Evolutionary conservation across 495 filamentous ascomycete genomes (phyloP).

Genomic region (Neurospora pannonica): DNA sequence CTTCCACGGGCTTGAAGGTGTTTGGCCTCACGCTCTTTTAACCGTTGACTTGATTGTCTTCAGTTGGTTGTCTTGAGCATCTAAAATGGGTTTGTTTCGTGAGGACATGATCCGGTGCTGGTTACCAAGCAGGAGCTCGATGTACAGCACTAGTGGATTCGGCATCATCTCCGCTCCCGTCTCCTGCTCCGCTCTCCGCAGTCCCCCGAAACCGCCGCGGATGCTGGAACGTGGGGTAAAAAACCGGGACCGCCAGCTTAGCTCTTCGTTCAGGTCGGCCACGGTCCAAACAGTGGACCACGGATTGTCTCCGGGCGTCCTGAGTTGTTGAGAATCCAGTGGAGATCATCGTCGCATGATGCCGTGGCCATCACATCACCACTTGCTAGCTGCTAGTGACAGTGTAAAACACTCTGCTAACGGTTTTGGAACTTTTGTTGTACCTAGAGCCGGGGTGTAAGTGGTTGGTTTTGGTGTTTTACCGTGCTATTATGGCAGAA

Average conservation of each 20-base stretch:
- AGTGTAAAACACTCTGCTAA: neutral
- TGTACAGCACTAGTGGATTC: neutral
- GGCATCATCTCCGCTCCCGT: neutral
- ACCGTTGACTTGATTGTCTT: neutral
- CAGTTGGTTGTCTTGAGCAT: neutral
- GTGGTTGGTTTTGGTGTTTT: neutral
- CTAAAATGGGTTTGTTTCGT: neutral
- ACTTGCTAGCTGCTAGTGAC: neutral
- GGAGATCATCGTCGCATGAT: neutral
- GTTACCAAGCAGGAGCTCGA: neutral
- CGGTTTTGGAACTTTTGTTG: neutral
- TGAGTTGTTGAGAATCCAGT: neutral
- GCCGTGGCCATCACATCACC: neutral
- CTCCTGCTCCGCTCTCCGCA: neutral
- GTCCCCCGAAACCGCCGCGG: neutral
- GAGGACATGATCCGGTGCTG: neutral
- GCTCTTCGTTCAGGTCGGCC: neutral
- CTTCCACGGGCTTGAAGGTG: neutral
- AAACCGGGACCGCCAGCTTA: neutral
- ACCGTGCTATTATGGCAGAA: neutral
- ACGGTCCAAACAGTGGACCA: neutral
- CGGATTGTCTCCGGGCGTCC: neutral
- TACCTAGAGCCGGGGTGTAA: neutral
- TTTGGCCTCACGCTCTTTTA: neutral
- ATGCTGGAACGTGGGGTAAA: neutral